Evolutionary conservation across 345 rosid species (phyloP).

Genomic region (Aegle marmelos): DNA sequence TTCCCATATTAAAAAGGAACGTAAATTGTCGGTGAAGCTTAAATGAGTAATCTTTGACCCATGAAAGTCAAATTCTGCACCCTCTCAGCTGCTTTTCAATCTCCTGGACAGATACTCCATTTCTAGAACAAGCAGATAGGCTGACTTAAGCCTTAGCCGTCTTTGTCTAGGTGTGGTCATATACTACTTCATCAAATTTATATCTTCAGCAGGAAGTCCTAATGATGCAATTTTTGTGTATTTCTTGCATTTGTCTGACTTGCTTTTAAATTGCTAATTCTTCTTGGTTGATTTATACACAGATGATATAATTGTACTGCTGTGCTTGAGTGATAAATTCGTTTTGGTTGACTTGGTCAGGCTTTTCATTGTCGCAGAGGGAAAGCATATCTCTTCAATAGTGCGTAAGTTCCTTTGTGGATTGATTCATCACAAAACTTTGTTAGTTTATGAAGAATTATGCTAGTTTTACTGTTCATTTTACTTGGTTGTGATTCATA

Average conservation of each 20-base stretch:
- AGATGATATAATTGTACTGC: background rate
- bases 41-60: background rate
- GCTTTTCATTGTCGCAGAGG: slow-evolving; percentile 70
- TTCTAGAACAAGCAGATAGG: background rate
- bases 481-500: background rate
- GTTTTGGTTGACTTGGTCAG: slow-evolving; percentile 33
- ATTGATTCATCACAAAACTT: background rate
- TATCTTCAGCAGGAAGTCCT: background rate
- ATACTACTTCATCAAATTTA: background rate
- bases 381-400: slow-evolving; percentile 80
- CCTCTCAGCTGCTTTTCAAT: background rate
- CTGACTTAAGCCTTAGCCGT: background rate
- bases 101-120: background rate
- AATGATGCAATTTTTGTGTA: background rate
- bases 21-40: background rate
- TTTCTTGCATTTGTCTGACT: background rate
- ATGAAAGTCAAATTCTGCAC: background rate
- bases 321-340: background rate
- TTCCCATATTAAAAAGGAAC: background rate
- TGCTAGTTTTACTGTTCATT: background rate
- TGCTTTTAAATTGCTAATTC: background rate
- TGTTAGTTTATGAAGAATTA: background rate
- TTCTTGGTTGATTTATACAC: background rate
- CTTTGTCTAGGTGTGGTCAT: background rate
- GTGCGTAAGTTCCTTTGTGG: slow-evolving; percentile 34